Conservation (phyloP, 225 moss, liverwort and hornwort genomes). For the Climacium dendroides region DNA sequence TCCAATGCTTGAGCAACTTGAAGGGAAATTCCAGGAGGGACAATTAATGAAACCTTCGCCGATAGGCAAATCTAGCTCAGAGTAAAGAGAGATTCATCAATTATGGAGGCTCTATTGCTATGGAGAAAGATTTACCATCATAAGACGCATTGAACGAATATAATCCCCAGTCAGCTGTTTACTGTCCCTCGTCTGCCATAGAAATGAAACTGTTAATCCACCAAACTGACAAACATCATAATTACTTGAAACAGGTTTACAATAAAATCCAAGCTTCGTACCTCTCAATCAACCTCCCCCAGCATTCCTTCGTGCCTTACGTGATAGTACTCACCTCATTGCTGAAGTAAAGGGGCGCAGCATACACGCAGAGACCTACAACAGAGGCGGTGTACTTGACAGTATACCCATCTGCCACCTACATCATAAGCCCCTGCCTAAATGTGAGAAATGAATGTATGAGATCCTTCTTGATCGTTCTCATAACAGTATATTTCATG, state of each 20-base stretch:
- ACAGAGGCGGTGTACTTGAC: slow-evolving; percentile 41
- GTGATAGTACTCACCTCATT: slow-evolving; percentile 12
- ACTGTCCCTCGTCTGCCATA: slow-evolving; percentile 13
- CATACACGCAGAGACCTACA: slow-evolving; percentile 34
- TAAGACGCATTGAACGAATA: slow-evolving; percentile 42
- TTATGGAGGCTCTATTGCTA: neutral
- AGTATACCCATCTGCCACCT: slow-evolving; percentile 46
- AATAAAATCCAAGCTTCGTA: neutral
- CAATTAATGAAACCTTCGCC: neutral
- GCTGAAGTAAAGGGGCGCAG: slow-evolving; percentile 31
- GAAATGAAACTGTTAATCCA: neutral
- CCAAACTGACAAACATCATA: neutral
- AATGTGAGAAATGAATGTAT: neutral
- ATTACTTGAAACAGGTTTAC: neutral
- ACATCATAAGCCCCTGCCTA: neutral
- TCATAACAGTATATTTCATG: neutral
- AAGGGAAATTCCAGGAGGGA: neutral
- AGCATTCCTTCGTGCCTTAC: neutral
- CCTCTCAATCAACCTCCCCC: neutral
- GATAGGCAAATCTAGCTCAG: neutral
- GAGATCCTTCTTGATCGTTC: neutral
- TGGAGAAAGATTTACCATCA: slow-evolving; percentile 20
- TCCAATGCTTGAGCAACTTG: neutral
- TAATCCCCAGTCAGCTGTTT: slow-evolving; percentile 34
- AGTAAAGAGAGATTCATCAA: neutral